Evolutionary conservation across 306 rosid genomes (phyloP).

Genomic region (Hippophae rhamnoides): DNA sequence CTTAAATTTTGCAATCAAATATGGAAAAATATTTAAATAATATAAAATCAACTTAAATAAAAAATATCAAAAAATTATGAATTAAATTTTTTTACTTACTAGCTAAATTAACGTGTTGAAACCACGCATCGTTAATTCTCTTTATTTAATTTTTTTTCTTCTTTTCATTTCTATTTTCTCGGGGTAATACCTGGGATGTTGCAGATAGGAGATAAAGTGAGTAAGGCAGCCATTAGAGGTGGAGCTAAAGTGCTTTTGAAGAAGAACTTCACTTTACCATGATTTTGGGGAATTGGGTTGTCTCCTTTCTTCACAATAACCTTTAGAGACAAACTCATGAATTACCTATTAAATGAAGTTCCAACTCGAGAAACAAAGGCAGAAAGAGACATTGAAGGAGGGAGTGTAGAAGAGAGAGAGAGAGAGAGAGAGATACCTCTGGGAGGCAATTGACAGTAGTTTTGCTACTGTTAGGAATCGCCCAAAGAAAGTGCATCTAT

Average conservation of each 20-base stretch:
- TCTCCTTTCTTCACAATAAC: conserved; percentile 17
- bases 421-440: conserved; percentile 28
- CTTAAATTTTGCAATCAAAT: no score
- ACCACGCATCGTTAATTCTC: no score
- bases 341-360: conserved; percentile 20
- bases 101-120: no score
- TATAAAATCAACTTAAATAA: no score
- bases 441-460: conserved; percentile 9
- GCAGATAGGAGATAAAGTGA: conserved; percentile 48
- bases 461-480: conserved; percentile 17
- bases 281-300: conserved; percentile 18
- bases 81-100: no score
- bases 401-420: not conserved
- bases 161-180: no score
- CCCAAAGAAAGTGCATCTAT: conserved; percentile 33
- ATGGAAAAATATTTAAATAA: no score
- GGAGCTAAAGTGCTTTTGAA: conserved; percentile 35
- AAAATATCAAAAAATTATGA: no score
- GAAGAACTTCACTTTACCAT: conserved; percentile 18
- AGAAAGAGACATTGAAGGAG: not conserved
- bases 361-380: not conserved
- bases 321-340: no score
- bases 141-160: no score
- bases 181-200: conserved; percentile 29
- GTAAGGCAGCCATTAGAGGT: conserved; percentile 46